Conservation (phyloP, 139 green algal species). For the Desmodesmus armatus region DNA sequence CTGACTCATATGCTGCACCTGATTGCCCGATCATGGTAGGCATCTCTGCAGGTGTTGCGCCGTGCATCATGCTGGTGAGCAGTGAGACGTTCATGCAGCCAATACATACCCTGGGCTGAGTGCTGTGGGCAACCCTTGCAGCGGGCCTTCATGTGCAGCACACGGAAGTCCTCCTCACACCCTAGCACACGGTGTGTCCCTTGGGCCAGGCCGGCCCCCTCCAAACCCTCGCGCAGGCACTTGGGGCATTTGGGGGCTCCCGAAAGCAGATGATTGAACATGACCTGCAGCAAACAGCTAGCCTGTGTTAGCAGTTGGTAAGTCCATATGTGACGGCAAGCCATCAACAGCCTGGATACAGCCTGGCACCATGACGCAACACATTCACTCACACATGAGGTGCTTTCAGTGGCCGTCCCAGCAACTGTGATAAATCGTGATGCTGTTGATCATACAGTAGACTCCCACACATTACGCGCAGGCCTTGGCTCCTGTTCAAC, state of each 20-base stretch:
- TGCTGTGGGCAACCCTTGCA: neutral
- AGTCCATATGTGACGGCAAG: too few species aligned
- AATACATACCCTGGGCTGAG: neutral
- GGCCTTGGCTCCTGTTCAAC: neutral
- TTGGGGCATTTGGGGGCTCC: neutral
- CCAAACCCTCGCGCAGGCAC: neutral
- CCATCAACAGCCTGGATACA: neutral
- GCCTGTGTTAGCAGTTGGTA: too few species aligned
- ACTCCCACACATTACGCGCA: too few species aligned
- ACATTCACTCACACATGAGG: neutral
- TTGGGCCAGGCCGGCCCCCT: neutral
- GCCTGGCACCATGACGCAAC: neutral
- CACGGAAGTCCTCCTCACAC: neutral
- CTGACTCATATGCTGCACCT: neutral
- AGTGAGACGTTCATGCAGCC: too few species aligned
- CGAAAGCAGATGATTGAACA: neutral
- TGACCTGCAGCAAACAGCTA: neutral
- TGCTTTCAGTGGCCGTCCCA: neutral
- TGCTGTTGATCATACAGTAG: neutral
- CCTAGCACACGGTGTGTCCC: neutral
- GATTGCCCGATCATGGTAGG: neutral
- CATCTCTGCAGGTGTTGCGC: too few species aligned
- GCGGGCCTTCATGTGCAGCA: neutral
- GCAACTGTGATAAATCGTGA: neutral
- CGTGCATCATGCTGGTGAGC: too few species aligned